Percentiles rank a stretch among this genome's conserved stretches.
Evolutionary conservation across 306 rosid genomes (phyloP).

Genomic region (Acacia confusa): DNA sequence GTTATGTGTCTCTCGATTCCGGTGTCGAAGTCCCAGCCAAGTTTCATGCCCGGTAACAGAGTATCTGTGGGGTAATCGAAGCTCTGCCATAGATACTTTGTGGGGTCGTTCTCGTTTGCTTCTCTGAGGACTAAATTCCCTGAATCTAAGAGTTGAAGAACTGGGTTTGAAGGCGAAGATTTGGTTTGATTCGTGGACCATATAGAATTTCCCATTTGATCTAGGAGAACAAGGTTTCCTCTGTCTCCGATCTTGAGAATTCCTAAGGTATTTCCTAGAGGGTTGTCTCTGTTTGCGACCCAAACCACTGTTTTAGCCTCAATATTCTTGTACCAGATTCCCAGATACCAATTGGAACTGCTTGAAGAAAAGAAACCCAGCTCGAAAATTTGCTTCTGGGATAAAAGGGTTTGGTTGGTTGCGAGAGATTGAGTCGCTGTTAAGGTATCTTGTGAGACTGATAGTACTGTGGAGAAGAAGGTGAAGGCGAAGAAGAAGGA

Average conservation of each 20-base stretch:
- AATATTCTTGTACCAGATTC: slow-evolving; percentile 61
- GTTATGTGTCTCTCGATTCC: slow-evolving; percentile 44
- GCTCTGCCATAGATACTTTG: slow-evolving; percentile 62
- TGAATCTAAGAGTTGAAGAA: slow-evolving; percentile 53
- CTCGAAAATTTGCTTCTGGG: slow-evolving; percentile 43
- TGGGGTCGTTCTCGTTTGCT: slow-evolving; percentile 24
- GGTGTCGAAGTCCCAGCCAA: slow-evolving; percentile 60
- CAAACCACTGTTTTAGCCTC: slow-evolving; percentile 42
- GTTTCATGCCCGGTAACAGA: slow-evolving; percentile 64
- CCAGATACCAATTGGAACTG: slow-evolving; percentile 52
- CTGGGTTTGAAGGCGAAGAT: slow-evolving; percentile 23
- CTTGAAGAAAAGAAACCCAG: slow-evolving; percentile 48
- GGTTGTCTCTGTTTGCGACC: slow-evolving; percentile 79
- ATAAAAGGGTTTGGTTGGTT: slow-evolving; percentile 50
- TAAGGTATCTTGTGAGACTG: slow-evolving; percentile 45
- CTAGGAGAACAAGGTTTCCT: slow-evolving; percentile 45
- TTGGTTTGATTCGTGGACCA: slow-evolving; percentile 56
- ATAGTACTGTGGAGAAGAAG: slow-evolving; percentile 22
- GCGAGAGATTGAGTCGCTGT: slow-evolving; percentile 44
- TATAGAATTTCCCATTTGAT: slow-evolving; percentile 1
- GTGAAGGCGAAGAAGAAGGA: slow-evolving; percentile 26
- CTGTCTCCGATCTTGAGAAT: slow-evolving; percentile 40
- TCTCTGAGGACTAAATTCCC: slow-evolving; percentile 64
- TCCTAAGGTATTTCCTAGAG: slow-evolving; percentile 42
- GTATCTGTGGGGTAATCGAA: slow-evolving; percentile 73